Conservation (phyloP, 2,329 filamentous ascomycete species). For the Colletotrichum cuscutae region DNA sequence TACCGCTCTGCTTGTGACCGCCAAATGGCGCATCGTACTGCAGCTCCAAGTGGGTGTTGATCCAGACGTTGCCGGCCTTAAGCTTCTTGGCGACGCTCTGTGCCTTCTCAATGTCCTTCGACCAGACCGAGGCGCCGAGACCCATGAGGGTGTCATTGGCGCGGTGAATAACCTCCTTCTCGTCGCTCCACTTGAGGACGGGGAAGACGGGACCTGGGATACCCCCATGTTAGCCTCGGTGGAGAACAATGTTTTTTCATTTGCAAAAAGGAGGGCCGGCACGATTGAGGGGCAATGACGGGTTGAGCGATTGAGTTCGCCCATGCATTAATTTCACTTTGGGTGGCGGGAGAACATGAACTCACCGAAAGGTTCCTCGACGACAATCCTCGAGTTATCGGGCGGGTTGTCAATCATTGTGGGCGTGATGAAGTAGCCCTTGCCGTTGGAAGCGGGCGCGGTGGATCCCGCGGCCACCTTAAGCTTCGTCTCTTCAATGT, state of each 20-base stretch:
- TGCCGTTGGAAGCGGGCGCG: conserved; percentile 43
- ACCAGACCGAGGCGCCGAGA: conserved; percentile 69
- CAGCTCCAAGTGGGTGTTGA: conserved; percentile 66
- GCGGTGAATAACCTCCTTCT: conserved; percentile 67
- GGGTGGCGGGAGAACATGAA: neutral
- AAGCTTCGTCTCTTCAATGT: conserved; percentile 33
- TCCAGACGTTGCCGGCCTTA: conserved; percentile 70
- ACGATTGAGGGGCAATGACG: neutral
- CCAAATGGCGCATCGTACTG: conserved; percentile 49
- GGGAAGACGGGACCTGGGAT: conserved; percentile 69
- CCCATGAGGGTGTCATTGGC: conserved; percentile 65
- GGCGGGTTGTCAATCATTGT: conserved; percentile 71
- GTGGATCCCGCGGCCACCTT: conserved; percentile 40
- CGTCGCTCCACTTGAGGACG: conserved; percentile 68
- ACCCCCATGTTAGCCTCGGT: neutral
- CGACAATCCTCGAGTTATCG: conserved; percentile 64
- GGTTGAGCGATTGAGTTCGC: neutral
- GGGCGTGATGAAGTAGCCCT: conserved; percentile 67
- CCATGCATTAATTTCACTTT: neutral
- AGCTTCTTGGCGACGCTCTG: conserved; percentile 63
- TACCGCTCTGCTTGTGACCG: conserved; percentile 56
- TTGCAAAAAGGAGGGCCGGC: neutral
- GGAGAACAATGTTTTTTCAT: neutral
- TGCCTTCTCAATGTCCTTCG: conserved; percentile 61
- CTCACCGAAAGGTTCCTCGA: conserved; percentile 57